Evolutionary conservation across 306 rosid species (phyloP), one percentile per base, ranked within the genome.

Genomic region (Medicago arabica): DNA sequence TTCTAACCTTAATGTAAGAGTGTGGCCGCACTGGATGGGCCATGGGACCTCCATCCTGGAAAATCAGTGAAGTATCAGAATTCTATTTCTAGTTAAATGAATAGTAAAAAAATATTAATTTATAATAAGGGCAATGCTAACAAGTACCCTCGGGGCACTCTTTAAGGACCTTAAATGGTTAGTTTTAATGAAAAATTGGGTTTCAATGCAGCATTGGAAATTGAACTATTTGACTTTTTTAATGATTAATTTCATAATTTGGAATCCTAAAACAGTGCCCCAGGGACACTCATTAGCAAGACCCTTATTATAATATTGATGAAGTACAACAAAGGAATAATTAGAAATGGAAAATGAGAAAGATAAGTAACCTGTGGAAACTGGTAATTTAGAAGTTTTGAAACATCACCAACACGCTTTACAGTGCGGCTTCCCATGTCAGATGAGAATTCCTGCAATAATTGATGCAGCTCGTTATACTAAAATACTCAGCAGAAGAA

Each of bases 1-100:
- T 71, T 78, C 86, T 71, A 81, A 96, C 99, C 99, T 96, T 96
- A 74, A 96, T 96, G 78, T 96, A 96, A 60, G 99, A 96, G 84
- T 96, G 99, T 41, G 99, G 99, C 50, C 98, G 88, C 72, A 96
- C 97, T 6, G 99, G 99, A 85, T 96, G 99, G 79, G 99, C 97
- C 98, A 96, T 96, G 70, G 99, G 99, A 66, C 99, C 98, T 23
- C 97, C 89, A 84, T 96, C 99, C 99, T 96, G 76, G 71, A 85
- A 85, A 83, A 75, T 62, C 68, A 69, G 74, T 62, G 66, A 55
- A 78, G 53, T 40, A 57, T 78, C 41, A 74, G 72, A 81, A 40
- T 49, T 69, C 82, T 54, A 57, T 8, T 54, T 28, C 82, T 54
- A 57, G 10, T 54, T 28, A 16, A 19, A 54, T 65, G 21, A 64